These are phyloP conservation scores for Dentipellis sp. DNA, from an alignment of 768 basidiomycete species.

Conservation along the genomic window DNA sequence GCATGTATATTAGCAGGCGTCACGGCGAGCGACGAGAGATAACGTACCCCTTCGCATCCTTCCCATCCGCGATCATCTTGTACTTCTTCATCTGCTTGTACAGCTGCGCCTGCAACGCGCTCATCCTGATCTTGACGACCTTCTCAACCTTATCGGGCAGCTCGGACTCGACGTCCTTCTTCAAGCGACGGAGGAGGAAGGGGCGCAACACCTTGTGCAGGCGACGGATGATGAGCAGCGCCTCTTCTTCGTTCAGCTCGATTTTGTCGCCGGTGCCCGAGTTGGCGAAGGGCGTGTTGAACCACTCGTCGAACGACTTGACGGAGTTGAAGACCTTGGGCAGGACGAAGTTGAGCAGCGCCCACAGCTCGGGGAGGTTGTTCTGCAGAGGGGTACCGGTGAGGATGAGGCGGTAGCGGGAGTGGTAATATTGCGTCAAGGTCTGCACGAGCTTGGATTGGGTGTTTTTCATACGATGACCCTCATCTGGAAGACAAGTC, in stretches of 20 bases:
- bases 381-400: slow-evolving; percentile 96
- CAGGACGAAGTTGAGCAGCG: slow-evolving; percentile 88
- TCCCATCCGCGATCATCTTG: slow-evolving; percentile 91
- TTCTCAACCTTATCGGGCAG: slow-evolving; percentile 97
- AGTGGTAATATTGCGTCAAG: slow-evolving; percentile 86
- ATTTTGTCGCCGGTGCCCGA: slow-evolving; percentile 98
- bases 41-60: slow-evolving; percentile 62
- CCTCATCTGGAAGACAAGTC: slow-evolving; percentile 55
- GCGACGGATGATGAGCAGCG: slow-evolving; percentile 92
- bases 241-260: slow-evolving; percentile 99
- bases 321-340: slow-evolving; percentile 98
- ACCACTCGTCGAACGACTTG: slow-evolving; percentile 99
- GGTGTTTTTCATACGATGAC: slow-evolving; percentile 97
- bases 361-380: slow-evolving; percentile 94
- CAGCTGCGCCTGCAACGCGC: slow-evolving; percentile 80
- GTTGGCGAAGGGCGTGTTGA: slow-evolving; percentile 98
- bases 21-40: background rate
- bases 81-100: slow-evolving; percentile 98
- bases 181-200: slow-evolving; percentile 85
- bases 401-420: slow-evolving; percentile 86
- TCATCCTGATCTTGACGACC: slow-evolving; percentile 95
- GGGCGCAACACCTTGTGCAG: slow-evolving; percentile 93
- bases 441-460: slow-evolving; percentile 85
- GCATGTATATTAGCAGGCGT: background rate
- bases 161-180: slow-evolving; percentile 95